Percentiles rank a stretch among this genome's conserved stretches.
Evolutionary conservation across 225 moss, liverwort and hornwort genomes (phyloP).

Genomic region (Bryum argenteum): DNA sequence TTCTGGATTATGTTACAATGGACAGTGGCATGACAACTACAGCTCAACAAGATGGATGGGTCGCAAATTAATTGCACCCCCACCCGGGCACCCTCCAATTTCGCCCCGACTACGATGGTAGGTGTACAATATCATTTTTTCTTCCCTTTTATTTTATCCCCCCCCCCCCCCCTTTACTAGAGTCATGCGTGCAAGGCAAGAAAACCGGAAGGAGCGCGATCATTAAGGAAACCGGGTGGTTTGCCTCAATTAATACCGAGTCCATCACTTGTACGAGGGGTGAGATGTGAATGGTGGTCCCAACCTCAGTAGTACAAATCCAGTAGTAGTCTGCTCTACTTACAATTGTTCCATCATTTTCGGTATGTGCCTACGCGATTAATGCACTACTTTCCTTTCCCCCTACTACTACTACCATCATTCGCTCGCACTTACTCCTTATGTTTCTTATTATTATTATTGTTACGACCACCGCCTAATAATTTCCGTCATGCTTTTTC

Average conservation of each 20-base stretch:
- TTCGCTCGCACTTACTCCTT: not conserved
- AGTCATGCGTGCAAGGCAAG: not conserved
- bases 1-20: not conserved
- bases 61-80: not conserved
- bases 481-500: slow-evolving; percentile 11
- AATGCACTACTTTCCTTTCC: slow-evolving; percentile 9
- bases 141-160: no score
- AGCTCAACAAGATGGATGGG: slow-evolving; percentile 31
- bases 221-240: not conserved
- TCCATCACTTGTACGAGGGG: slow-evolving; percentile 18
- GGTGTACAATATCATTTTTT: not conserved
- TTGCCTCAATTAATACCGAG: slow-evolving; percentile 14
- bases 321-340: slow-evolving; percentile 7
- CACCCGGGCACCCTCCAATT: no score
- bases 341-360: not conserved
- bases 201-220: not conserved
- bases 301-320: slow-evolving; percentile 33
- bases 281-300: slow-evolving; percentile 38
- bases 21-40: slow-evolving; percentile 18
- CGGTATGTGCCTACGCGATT: not conserved
- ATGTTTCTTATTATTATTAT: not conserved
- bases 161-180: no score
- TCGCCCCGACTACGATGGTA: not conserved
- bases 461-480: slow-evolving; percentile 21
- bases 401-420: not conserved